phyloP scores from a whole-genome alignment of 257 asterid genomes.

The Lycium barbarum region DNA sequence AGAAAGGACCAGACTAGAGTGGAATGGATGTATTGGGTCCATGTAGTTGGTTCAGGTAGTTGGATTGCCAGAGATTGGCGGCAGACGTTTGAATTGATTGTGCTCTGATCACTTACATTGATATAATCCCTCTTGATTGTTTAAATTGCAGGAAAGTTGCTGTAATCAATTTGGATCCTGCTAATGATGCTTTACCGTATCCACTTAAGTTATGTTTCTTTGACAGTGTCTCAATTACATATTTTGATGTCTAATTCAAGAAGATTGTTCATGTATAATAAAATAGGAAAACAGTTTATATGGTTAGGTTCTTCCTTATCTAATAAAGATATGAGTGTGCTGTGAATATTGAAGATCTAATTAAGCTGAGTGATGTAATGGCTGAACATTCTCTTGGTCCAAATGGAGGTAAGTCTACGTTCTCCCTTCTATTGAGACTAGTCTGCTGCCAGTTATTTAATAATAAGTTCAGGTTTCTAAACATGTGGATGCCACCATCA shows the following conservation, averaged over 20 bases:
- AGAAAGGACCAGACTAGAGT: background rate
- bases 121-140: constrained; percentile 8
- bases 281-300: background rate
- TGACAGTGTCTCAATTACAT: background rate
- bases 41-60: background rate
- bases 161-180: constrained; percentile 93
- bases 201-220: constrained; percentile 44
- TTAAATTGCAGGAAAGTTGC: constrained; percentile 87
- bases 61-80: background rate
- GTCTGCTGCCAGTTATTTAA: background rate
- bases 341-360: constrained; percentile 86
- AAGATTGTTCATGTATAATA: background rate
- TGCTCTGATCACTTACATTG: background rate
- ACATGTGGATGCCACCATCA: background rate
- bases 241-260: constrained; percentile 18
- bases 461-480: constrained; percentile 2
- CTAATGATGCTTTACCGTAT: constrained; percentile 96
- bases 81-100: background rate
- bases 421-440: background rate
- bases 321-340: constrained; percentile 83
- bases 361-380: constrained; percentile 92
- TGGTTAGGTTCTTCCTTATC: constrained; percentile 51
- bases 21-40: background rate
- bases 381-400: constrained; percentile 96
- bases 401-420: constrained; percentile 75